Evolutionary conservation across 352 stramenopile genomes (phyloP).

Genomic region (Aphanomyces euteiches): DNA sequence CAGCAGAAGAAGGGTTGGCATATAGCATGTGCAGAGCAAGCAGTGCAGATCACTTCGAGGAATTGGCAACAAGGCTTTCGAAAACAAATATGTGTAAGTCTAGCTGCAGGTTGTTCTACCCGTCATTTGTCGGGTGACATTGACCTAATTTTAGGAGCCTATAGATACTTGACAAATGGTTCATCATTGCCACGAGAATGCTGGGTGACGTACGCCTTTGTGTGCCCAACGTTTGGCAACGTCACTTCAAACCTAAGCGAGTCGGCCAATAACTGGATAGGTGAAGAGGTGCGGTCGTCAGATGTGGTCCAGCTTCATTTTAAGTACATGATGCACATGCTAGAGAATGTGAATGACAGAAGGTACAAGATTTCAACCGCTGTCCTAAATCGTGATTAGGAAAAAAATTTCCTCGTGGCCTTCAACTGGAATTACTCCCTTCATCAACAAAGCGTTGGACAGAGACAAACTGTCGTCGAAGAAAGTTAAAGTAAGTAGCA

Average conservation of each 20-base stretch:
- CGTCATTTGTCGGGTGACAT: too few species aligned
- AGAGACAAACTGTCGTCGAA: not conserved
- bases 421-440: not conserved
- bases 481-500: not conserved
- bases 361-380: not conserved
- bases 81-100: too few species aligned
- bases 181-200: not conserved
- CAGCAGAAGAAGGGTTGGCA: not conserved
- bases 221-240: not conserved
- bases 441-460: not conserved
- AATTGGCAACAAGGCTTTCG: too few species aligned
- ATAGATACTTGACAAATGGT: slow-evolving; percentile 7
- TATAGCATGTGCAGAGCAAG: not conserved
- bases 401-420: not conserved
- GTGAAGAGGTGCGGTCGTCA: not conserved
- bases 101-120: too few species aligned
- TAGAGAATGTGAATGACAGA: not conserved
- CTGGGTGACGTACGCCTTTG: not conserved
- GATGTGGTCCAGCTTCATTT: not conserved
- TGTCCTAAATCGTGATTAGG: not conserved
- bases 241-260: slow-evolving; percentile 2
- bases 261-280: not conserved
- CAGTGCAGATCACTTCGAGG: not conserved
- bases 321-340: slow-evolving; percentile 4
- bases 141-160: not conserved